Evolutionary conservation across 192 early-diverging fungal species (phyloP).

Genomic region (Podila clonocystis): DNA sequence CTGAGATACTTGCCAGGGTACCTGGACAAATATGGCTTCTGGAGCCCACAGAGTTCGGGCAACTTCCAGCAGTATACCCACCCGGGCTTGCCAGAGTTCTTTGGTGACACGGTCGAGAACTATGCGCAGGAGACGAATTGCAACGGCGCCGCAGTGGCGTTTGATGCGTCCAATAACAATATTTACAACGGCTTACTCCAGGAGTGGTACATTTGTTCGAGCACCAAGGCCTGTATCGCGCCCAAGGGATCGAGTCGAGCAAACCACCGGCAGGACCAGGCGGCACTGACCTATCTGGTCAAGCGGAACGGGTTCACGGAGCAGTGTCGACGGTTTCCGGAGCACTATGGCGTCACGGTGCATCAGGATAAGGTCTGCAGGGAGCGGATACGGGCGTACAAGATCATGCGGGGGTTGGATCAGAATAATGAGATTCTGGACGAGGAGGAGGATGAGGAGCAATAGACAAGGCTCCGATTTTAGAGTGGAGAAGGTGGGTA

Average conservation of each 20-base stretch:
- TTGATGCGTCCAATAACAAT: conserved; percentile 51
- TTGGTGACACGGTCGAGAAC: conserved; percentile 30
- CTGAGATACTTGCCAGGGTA: conserved; percentile 34
- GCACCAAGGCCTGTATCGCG: conserved; percentile 58
- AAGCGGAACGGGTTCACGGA: conserved; percentile 50
- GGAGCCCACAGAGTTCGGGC: conserved; percentile 59
- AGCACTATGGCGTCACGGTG: conserved; percentile 57
- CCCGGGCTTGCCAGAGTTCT: conserved; percentile 58
- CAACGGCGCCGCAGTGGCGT: conserved; percentile 61
- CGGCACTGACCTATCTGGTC: conserved; percentile 59
- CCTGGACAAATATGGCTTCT: conserved; percentile 57
- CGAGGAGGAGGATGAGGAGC: conserved; percentile 28
- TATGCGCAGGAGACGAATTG: conserved; percentile 57
- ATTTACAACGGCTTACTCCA: conserved; percentile 52
- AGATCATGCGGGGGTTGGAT: conserved; percentile 44
- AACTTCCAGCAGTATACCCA: conserved; percentile 57
- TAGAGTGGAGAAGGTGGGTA: not conserved
- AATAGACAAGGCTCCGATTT: no score
- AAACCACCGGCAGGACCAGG: conserved; percentile 68
- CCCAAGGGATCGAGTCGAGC: conserved; percentile 57
- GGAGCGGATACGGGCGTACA: conserved; percentile 47
- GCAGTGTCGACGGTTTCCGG: conserved; percentile 53
- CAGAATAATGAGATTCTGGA: conserved; percentile 17
- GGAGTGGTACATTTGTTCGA: conserved; percentile 59
- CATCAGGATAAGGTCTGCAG: conserved; percentile 59